Percentiles rank a stretch among this genome's conserved stretches.
Evolutionary conservation across 75 land plant species (phyloP).

Genomic region (Chamaecyparis obtusa): DNA sequence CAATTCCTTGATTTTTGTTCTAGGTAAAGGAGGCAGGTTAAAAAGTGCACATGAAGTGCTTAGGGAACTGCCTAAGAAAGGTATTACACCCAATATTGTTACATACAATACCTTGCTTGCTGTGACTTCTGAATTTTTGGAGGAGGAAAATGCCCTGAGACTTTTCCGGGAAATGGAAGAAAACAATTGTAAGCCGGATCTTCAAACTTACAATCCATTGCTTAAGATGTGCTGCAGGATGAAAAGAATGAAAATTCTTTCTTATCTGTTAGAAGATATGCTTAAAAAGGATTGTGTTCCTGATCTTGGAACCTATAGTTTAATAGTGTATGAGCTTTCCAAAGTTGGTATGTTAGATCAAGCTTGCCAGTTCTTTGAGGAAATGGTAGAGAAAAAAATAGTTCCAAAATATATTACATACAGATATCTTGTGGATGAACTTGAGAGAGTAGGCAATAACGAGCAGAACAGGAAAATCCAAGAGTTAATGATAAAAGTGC

Average conservation of each 20-base stretch:
- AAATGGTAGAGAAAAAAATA: constrained; percentile 54
- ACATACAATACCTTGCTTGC: constrained; percentile 73
- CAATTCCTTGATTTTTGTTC: constrained; percentile 43
- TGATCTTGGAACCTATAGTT: constrained; percentile 63
- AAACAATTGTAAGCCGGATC: constrained; percentile 42
- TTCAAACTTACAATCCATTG: constrained; percentile 56
- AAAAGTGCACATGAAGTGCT: constrained; percentile 43
- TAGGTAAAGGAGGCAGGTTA: constrained; percentile 39
- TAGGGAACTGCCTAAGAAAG: constrained; percentile 53
- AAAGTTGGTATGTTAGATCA: constrained; percentile 38
- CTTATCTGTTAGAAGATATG: constrained; percentile 51
- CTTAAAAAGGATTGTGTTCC: constrained; percentile 49
- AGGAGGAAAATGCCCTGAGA: constrained; percentile 56
- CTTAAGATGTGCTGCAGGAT: constrained; percentile 50
- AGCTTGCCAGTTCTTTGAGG: constrained; percentile 63
- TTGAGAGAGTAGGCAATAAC: constrained; percentile 35
- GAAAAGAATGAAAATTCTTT: constrained; percentile 47
- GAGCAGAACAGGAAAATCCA: constrained; percentile 30
- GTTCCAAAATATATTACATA: constrained; percentile 46
- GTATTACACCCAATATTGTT: constrained; percentile 39
- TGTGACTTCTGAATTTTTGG: constrained; percentile 35
- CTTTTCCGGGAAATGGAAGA: constrained; percentile 64
- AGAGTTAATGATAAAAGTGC: constrained; percentile 30
- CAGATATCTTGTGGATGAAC: constrained; percentile 36
- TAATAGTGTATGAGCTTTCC: constrained; percentile 51